Conservation (phyloP, 441 rosid genomes). For the Adansonia rubrostipa region DNA sequence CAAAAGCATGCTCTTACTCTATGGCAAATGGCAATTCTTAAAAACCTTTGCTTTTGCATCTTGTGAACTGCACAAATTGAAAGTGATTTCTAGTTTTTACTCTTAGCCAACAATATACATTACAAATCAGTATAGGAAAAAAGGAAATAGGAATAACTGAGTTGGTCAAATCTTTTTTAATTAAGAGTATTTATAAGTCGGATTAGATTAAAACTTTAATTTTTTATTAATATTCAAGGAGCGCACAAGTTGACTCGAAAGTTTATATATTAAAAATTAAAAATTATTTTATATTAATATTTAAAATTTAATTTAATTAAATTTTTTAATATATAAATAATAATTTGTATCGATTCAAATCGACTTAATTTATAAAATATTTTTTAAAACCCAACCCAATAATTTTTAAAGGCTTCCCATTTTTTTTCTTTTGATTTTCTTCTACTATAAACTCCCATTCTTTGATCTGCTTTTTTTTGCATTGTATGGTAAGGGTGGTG, state of each 20-base stretch:
- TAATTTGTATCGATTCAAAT: conserved; percentile 27
- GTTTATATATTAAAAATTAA: too few relatives aligned
- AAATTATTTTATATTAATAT: too few relatives aligned
- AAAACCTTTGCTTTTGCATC: background rate
- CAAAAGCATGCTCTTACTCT: background rate
- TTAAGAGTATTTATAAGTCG: too few relatives aligned
- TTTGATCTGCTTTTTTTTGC: background rate
- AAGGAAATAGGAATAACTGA: background rate
- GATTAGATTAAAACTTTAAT: too few relatives aligned
- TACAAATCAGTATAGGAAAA: too few relatives aligned
- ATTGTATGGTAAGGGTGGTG: conserved; percentile 28
- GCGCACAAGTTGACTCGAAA: too few relatives aligned
- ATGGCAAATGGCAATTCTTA: conserved; percentile 11
- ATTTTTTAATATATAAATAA: too few relatives aligned
- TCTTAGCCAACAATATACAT: too few relatives aligned
- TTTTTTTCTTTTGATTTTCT: background rate
- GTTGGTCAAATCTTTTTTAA: background rate
- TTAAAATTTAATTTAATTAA: too few relatives aligned
- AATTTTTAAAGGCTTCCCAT: conserved; percentile 17
- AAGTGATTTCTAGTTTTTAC: background rate
- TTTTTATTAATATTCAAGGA: too few relatives aligned
- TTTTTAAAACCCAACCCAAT: background rate
- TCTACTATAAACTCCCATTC: background rate
- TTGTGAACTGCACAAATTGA: background rate
- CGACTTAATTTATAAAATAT: background rate